These are phyloP conservation scores for Rhodotorula kratochvilovae DNA, from an alignment of 768 basidiomycete species.

Conservation along the genomic window DNA sequence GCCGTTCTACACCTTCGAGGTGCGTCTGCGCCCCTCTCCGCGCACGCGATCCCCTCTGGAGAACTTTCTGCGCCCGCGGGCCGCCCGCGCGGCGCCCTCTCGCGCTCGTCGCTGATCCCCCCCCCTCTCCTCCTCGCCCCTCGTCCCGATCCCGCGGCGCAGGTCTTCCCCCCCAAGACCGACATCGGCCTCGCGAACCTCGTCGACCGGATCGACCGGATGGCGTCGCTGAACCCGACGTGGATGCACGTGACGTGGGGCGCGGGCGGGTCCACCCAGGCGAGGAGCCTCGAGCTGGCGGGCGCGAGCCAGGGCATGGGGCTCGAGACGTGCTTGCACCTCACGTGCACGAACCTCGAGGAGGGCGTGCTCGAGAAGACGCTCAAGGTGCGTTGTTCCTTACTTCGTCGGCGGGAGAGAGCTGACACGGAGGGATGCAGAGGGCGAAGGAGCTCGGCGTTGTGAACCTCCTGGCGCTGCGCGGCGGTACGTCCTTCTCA, in stretches of 20 bases:
- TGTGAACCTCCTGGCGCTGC: slow-evolving; percentile 80
- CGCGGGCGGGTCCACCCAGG: slow-evolving; percentile 86
- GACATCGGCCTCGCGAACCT: slow-evolving; percentile 85
- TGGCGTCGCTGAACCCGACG: slow-evolving; percentile 69
- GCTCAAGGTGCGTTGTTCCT: slow-evolving; percentile 60
- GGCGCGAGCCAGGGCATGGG: slow-evolving; percentile 73
- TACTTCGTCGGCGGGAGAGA: neutral
- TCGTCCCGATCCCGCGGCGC: neutral
- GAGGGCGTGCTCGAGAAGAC: slow-evolving; percentile 88
- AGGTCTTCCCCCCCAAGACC: slow-evolving; percentile 91
- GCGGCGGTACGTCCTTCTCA: slow-evolving; percentile 64
- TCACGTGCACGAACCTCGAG: slow-evolving; percentile 99
- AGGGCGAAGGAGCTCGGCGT: slow-evolving; percentile 75
- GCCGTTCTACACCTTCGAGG: slow-evolving; percentile 88
- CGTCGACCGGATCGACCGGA: slow-evolving; percentile 74
- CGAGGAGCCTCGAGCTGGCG: slow-evolving; percentile 80
- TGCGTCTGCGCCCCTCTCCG: neutral
- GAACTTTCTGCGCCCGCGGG: too few species aligned
- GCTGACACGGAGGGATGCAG: slow-evolving; percentile 46
- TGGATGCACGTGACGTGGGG: slow-evolving; percentile 96
- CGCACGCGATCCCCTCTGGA: too few species aligned
- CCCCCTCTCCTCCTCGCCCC: neutral
- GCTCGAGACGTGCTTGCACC: slow-evolving; percentile 95
- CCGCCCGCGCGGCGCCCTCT: too few species aligned
- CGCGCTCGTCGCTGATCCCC: neutral